These are phyloP conservation scores for Alternaria sp. DNA, from an alignment of 2,329 filamentous ascomycete genomes.

Conservation along the genomic window DNA sequence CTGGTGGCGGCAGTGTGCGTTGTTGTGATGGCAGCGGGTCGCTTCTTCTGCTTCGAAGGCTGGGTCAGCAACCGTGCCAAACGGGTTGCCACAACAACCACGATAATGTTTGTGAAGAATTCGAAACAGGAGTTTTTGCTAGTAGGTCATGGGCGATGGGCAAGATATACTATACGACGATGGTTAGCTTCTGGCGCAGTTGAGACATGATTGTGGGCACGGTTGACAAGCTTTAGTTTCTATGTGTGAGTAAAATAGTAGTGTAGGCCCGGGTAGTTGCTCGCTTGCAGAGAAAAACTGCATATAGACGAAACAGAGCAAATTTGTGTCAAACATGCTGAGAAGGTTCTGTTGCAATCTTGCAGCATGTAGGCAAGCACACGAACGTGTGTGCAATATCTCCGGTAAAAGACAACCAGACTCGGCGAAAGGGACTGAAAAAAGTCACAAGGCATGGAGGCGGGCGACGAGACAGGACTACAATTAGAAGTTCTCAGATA, in stretches of 20 bases:
- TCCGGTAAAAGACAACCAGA: not conserved
- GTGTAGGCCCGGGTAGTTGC: not conserved
- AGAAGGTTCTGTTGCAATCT: not conserved
- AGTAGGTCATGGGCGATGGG: not conserved
- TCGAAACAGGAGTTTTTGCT: not conserved
- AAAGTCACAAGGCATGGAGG: not conserved
- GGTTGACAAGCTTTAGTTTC: not conserved
- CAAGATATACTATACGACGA: not conserved
- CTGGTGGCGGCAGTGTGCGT: too few relatives aligned
- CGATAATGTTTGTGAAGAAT: not conserved
- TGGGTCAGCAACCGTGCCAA: too few relatives aligned
- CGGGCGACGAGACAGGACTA: not conserved
- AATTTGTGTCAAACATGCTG: not conserved
- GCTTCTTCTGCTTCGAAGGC: too few relatives aligned
- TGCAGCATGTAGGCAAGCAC: not conserved
- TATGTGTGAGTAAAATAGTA: not conserved
- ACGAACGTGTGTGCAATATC: not conserved
- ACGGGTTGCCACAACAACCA: too few relatives aligned
- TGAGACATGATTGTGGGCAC: not conserved
- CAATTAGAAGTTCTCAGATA: not conserved
- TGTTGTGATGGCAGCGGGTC: too few relatives aligned
- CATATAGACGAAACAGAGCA: too few relatives aligned
- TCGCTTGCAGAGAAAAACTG: not conserved
- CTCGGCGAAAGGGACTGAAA: not conserved
- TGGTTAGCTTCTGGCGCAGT: not conserved